These are phyloP conservation scores for Pythium coloratum DNA, from an alignment of 352 stramenopile genomes.

Conservation along the genomic window DNA sequence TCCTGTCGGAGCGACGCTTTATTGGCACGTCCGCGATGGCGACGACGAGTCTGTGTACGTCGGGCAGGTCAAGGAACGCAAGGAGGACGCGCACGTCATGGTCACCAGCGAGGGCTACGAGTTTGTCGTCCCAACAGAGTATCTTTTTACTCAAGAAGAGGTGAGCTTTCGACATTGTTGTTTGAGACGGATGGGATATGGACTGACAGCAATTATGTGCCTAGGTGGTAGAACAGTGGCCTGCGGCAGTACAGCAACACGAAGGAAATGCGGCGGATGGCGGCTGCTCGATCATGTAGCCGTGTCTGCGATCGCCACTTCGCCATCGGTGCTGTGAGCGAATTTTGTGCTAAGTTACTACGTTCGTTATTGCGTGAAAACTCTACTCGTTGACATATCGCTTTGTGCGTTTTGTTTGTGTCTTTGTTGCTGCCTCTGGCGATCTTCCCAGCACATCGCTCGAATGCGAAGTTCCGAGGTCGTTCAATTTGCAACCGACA, in stretches of 20 bases:
- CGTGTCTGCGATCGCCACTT: neutral
- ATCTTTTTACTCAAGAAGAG: slow-evolving; percentile 22
- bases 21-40: slow-evolving; percentile 20
- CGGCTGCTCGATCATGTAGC: neutral
- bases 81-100: slow-evolving; percentile 19
- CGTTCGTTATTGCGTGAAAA: neutral
- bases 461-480: no score
- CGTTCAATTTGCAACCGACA: no score
- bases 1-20: slow-evolving; percentile 14
- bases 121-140: slow-evolving; percentile 14
- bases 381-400: neutral
- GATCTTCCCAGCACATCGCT: neutral
- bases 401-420: neutral
- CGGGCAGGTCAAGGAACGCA: slow-evolving; percentile 17
- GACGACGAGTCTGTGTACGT: slow-evolving; percentile 13
- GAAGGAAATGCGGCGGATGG: neutral
- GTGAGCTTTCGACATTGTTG: slow-evolving; percentile 5
- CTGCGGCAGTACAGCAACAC: neutral
- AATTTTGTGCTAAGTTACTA: neutral
- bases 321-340: neutral
- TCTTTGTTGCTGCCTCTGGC: neutral
- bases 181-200: neutral
- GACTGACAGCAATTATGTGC: neutral
- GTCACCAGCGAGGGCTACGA: slow-evolving; percentile 14
- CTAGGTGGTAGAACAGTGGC: neutral